phyloP scores from a whole-genome alignment of 192 early-diverging fungal species.

The Lobosporangium transversale region DNA sequence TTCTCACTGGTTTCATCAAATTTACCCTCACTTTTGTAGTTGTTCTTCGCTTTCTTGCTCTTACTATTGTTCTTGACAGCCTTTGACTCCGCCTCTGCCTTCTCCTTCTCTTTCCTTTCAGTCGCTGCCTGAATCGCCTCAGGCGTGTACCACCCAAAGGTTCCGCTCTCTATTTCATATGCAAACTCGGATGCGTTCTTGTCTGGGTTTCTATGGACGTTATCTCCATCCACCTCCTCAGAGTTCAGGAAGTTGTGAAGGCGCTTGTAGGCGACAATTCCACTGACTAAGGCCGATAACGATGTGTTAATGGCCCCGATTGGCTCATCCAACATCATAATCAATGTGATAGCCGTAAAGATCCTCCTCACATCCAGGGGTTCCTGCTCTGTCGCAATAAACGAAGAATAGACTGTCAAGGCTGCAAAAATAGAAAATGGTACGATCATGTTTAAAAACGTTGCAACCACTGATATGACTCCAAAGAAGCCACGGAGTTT shows the following conservation, averaged over 20 bases:
- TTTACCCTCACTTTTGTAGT: neutral
- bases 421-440: constrained; percentile 54
- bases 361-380: constrained; percentile 67
- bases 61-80: constrained; percentile 6
- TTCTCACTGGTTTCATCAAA: neutral
- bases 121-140: constrained; percentile 24
- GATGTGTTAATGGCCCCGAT: constrained; percentile 69
- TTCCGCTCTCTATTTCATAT: constrained; percentile 22
- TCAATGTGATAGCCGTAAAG: constrained; percentile 80
- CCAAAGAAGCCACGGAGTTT: constrained; percentile 27
- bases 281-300: constrained; percentile 69
- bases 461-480: constrained; percentile 2
- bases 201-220: constrained; percentile 56
- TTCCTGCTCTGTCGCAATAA: constrained; percentile 9
- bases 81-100: constrained; percentile 12
- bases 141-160: constrained; percentile 49
- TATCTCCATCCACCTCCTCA: constrained; percentile 77
- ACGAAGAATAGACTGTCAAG: constrained; percentile 40
- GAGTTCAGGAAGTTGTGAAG: constrained; percentile 72
- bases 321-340: constrained; percentile 82
- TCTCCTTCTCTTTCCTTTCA: constrained; percentile 26
- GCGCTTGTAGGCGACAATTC: constrained; percentile 73
- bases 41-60: neutral
- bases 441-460: constrained; percentile 32
- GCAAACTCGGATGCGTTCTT: constrained; percentile 8